Conservation (phyloP, 2,329 filamentous ascomycete genomes). For the Ophiostoma pallidulum region DNA sequence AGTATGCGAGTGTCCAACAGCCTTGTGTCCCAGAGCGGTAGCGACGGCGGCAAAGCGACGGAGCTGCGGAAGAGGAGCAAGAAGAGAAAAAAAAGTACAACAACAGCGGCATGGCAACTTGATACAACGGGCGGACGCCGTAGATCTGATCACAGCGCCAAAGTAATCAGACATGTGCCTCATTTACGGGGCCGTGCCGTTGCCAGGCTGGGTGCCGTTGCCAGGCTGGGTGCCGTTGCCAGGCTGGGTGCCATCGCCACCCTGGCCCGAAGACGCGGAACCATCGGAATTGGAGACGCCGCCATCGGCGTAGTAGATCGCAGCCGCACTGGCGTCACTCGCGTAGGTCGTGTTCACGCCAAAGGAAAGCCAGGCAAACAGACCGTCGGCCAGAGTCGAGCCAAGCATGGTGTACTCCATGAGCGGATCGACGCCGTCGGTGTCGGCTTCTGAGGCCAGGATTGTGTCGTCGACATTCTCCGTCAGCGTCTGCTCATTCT, state of each 20-base stretch:
- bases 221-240: neutral
- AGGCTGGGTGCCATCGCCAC: neutral
- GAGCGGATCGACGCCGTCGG: slow-evolving; percentile 32
- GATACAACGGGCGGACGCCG: no score
- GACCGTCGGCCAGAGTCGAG: slow-evolving; percentile 37
- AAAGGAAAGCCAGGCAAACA: slow-evolving; percentile 42
- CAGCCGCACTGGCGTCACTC: slow-evolving; percentile 5
- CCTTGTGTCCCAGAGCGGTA: no score
- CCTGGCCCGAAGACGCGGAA: no score
- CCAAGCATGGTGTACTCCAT: slow-evolving; percentile 48
- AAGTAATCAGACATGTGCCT: no score
- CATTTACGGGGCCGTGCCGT: no score
- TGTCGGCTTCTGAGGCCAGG: slow-evolving; percentile 34
- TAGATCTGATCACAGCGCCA: no score
- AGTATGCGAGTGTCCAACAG: no score
- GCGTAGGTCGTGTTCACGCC: slow-evolving; percentile 32
- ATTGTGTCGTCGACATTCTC: slow-evolving; percentile 34
- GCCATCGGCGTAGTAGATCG: slow-evolving; percentile 12
- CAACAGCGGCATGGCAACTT: no score
- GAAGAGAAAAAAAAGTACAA: no score
- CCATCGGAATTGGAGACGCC: slow-evolving; percentile 11
- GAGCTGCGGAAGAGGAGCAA: no score
- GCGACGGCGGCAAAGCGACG: no score
- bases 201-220: no score
- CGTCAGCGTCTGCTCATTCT: slow-evolving; percentile 33